Base-by-base conservation (phyloP, 768 basidiomycete species). In the Agaricus subrufescens region DNA sequence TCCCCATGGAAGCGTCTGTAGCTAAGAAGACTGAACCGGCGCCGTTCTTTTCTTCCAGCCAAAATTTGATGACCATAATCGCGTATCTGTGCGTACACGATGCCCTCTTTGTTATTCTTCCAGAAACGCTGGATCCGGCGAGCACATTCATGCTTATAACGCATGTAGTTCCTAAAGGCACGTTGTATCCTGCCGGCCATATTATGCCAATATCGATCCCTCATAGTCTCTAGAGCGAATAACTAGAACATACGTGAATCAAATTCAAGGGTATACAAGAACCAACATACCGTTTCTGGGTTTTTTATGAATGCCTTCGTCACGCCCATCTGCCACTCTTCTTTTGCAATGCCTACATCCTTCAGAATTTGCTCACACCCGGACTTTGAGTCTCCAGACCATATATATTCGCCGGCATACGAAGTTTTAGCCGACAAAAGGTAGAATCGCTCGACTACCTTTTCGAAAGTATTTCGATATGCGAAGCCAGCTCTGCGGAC, bases 301-400 rank as follows among this genome's bases (percentile, higher is more conserved):
- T 95, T 98, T 79, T 98, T 98, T 73, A 99, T 98, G 71, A 99
- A 99, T 0, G 96, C 96, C 66, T 99, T 98, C 1, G 95, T 97
- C 3, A 88, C 84, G 52, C 97, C 97, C 95, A 98, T 97, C 71
- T 99, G 97, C 97, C 97, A 99, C 69, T 99, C 96, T 50, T 98
- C 96, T 63, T 84, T 88, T 5, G 91, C 83, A 63, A 99, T 98
- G 27, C 97, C 96, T 11, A 94, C 96, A 65, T 98, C 97, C 60
- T 83, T 90, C 50, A 99, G 75, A 58, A 99, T 98, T 62, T 85
- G 84, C 69, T 93, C 85, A 67, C 97, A 99, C 12, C 92, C 97
- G 3, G 93, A 89, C 68, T 87, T 87, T 11, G 94, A 65, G 63
- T 95, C 91, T 5, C 95, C 94, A 51, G 84, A 76, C 97, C 97